These are phyloP conservation scores for Pseudogymnoascus destructans DNA, from an alignment of 2,329 filamentous ascomycete genomes.

Conservation along the genomic window DNA sequence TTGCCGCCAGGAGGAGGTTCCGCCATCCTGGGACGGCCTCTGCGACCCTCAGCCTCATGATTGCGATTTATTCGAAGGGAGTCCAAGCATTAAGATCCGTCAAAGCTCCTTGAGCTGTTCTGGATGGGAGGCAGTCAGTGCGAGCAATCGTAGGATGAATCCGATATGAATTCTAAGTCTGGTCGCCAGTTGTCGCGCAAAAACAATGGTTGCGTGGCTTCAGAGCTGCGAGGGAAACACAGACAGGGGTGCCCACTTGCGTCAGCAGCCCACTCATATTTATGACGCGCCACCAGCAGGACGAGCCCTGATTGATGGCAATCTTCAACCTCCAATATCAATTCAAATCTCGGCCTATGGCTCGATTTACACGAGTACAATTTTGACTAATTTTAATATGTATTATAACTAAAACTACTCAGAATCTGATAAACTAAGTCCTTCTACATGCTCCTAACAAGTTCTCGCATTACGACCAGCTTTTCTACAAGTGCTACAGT, in stretches of 20 bases:
- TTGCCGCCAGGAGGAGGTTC: conserved; percentile 21
- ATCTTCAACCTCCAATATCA: background rate
- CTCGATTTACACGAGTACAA: background rate
- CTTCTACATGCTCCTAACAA: too few species aligned
- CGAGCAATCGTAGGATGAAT: background rate
- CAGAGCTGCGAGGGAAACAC: conserved; percentile 3
- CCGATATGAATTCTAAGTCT: background rate
- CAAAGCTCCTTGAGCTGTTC: conserved; percentile 10
- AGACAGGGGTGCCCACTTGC: conserved; percentile 5
- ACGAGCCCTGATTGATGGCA: background rate
- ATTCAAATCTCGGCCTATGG: background rate
- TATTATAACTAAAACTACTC: too few species aligned
- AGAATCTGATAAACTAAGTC: too few species aligned
- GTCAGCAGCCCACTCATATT: conserved; percentile 4
- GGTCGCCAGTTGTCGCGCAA: background rate
- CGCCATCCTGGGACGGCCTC: conserved; percentile 21
- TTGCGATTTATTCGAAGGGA: conserved; percentile 17
- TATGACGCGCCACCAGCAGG: background rate
- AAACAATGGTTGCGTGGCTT: conserved; percentile 9
- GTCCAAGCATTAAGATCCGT: conserved; percentile 23
- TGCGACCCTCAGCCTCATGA: conserved; percentile 24
- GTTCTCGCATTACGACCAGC: too few species aligned
- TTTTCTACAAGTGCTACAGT: too few species aligned
- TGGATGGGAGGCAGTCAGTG: background rate
- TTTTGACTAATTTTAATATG: background rate